phyloP scores from a whole-genome alignment of 257 asterid species.

The Jacaranda copaia region DNA sequence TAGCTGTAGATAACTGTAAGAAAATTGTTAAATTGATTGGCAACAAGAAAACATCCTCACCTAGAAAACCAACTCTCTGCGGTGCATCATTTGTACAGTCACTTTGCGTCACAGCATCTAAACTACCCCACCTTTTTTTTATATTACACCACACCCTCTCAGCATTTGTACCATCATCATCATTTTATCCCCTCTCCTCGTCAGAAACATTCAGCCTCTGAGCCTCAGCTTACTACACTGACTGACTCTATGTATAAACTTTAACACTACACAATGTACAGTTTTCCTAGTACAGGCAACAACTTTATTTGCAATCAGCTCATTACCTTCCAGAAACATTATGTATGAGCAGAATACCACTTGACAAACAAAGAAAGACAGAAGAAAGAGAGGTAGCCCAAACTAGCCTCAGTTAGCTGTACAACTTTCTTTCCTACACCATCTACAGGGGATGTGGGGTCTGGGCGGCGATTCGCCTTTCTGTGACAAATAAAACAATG shows the following conservation, averaged over 20 bases:
- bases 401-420: conserved; percentile 79
- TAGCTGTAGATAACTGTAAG: no score
- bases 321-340: conserved; percentile 33
- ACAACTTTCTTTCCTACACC: conserved; percentile 55
- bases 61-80: conserved; percentile 33
- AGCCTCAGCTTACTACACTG: conserved; percentile 44
- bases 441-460: conserved; percentile 41
- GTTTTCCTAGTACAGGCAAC: conserved; percentile 46
- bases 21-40: no score
- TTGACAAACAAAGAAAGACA: conserved; percentile 7
- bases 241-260: conserved; percentile 41
- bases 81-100: conserved; percentile 44
- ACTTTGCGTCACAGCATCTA: conserved; percentile 17
- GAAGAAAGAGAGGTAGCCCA: conserved; percentile 41
- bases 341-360: conserved; percentile 23
- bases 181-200: conserved; percentile 33
- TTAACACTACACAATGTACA: conserved; percentile 55
- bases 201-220: conserved; percentile 38
- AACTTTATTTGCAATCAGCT: conserved; percentile 44
- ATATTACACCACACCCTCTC: conserved; percentile 42
- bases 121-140: conserved; percentile 42
- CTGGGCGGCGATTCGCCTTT: conserved; percentile 68
- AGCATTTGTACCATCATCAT: conserved; percentile 39
- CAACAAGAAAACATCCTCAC: conserved; percentile 2
- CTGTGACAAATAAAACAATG: conserved; percentile 38